A percentile compares a stretch with the other conserved stretches of the same genome.
Conservation (phyloP, 768 basidiomycete species). For the Phaeotremella fagi region DNA sequence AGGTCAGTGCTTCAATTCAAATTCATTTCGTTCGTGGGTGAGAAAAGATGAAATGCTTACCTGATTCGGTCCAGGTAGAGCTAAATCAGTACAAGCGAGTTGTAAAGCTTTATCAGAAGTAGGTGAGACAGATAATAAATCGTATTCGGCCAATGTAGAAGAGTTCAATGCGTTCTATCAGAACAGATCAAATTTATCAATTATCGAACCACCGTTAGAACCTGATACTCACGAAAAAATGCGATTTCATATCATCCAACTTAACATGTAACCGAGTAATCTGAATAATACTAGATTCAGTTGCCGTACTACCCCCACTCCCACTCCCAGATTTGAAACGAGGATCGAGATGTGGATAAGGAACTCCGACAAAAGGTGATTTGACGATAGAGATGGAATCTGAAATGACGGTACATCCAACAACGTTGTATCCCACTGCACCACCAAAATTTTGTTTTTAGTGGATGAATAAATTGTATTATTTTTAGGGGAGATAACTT, state of each 20-base stretch:
- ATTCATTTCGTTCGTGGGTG: neutral
- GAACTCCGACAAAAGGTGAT: conserved; percentile 32
- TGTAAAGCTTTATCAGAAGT: conserved; percentile 41
- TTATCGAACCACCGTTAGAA: neutral
- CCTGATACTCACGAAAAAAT: conserved; percentile 37
- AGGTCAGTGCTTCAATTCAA: neutral
- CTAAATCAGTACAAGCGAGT: conserved; percentile 42
- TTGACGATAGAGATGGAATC: conserved; percentile 27
- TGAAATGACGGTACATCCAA: conserved; percentile 32
- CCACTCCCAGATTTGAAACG: conserved; percentile 1
- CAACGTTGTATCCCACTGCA: conserved; percentile 37
- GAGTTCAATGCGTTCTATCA: conserved; percentile 31
- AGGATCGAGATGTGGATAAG: conserved; percentile 40
- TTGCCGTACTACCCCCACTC: neutral
- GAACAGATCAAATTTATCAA: neutral
- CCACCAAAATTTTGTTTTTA: neutral
- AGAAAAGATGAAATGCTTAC: conserved; percentile 2
- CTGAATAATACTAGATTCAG: conserved; percentile 31
- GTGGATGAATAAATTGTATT: neutral
- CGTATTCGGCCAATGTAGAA: conserved; percentile 27
- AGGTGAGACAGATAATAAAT: conserved; percentile 42
- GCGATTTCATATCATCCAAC: conserved; percentile 39
- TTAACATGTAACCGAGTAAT: conserved; percentile 40
- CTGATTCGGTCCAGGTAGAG: conserved; percentile 43
- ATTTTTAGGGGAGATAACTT: conserved; percentile 5